phyloP scores from a whole-genome alignment of 108 stramenopile genomes.

The Seminavis robusta region DNA sequence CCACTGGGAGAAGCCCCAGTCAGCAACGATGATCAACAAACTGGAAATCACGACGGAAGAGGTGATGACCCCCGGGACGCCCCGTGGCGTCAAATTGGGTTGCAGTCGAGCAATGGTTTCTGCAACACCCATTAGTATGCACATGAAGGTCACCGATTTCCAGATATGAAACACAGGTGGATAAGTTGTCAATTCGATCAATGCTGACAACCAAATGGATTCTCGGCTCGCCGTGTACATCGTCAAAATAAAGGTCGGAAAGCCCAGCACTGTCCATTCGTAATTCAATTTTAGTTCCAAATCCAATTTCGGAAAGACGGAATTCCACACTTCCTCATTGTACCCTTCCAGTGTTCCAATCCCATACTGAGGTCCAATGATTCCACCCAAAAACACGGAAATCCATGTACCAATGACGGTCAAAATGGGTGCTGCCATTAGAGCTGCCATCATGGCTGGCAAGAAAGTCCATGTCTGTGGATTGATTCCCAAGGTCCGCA shows the following conservation, averaged over 20 bases:
- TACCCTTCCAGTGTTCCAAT: slow-evolving; percentile 45
- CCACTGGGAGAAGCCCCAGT: slow-evolving; percentile 81
- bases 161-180: slow-evolving; percentile 57
- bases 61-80: slow-evolving; percentile 75
- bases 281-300: neutral
- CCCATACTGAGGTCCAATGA: slow-evolving; percentile 64
- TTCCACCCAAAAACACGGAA: slow-evolving; percentile 58
- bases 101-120: slow-evolving; percentile 48
- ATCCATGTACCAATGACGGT: slow-evolving; percentile 59
- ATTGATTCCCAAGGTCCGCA: slow-evolving; percentile 60
- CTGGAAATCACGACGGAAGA: slow-evolving; percentile 61
- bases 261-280: neutral
- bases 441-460: slow-evolving; percentile 66
- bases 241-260: slow-evolving; percentile 10
- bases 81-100: slow-evolving; percentile 64
- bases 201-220: slow-evolving; percentile 32
- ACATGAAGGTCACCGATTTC: slow-evolving; percentile 63
- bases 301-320: slow-evolving; percentile 52
- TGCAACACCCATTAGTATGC: slow-evolving; percentile 62
- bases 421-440: slow-evolving; percentile 65
- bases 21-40: slow-evolving; percentile 72
- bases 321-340: slow-evolving; percentile 33
- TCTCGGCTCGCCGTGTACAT: slow-evolving; percentile 30
- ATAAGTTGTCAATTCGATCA: slow-evolving; percentile 70
- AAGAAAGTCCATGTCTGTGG: slow-evolving; percentile 60